These are phyloP conservation scores for Tuber microsphaerosporum DNA, from an alignment of 495 filamentous ascomycete genomes.

Conservation along the genomic window DNA sequence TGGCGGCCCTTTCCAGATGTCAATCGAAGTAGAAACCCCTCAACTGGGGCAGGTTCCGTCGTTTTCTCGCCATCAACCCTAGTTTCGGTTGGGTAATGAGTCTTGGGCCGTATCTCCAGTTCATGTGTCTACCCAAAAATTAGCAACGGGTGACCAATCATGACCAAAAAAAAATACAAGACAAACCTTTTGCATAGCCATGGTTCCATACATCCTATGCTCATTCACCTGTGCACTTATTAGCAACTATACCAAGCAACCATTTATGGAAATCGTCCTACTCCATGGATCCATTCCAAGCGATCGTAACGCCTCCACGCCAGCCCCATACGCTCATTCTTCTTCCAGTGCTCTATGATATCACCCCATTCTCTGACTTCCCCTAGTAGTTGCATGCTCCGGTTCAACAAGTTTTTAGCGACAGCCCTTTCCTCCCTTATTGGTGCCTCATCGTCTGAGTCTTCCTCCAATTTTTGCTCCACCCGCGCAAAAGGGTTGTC, in stretches of 20 bases:
- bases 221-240: constrained; percentile 48
- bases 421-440: constrained; percentile 50
- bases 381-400: constrained; percentile 56
- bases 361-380: constrained; percentile 57
- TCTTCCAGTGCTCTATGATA: constrained; percentile 56
- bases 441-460: constrained; percentile 47
- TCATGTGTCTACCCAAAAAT: constrained; percentile 52
- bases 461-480: constrained; percentile 46
- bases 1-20: constrained; percentile 59
- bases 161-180: not conserved
- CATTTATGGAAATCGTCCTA: constrained; percentile 1
- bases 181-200: constrained; percentile 56
- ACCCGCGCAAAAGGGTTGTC: constrained; percentile 57
- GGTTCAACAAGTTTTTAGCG: constrained; percentile 52
- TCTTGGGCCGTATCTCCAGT: constrained; percentile 63
- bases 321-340: constrained; percentile 59
- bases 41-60: constrained; percentile 59
- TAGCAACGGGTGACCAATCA: not conserved
- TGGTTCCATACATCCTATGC: constrained; percentile 65
- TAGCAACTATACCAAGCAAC: constrained; percentile 7
- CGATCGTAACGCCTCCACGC: constrained; percentile 73
- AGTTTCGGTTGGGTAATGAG: constrained; percentile 59
- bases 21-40: constrained; percentile 65
- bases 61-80: constrained; percentile 44
- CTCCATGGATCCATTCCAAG: constrained; percentile 66